These are phyloP conservation scores for Oropetium thomaeum DNA, from an alignment of 176 grass and related monocot species.

Conservation along the genomic window DNA sequence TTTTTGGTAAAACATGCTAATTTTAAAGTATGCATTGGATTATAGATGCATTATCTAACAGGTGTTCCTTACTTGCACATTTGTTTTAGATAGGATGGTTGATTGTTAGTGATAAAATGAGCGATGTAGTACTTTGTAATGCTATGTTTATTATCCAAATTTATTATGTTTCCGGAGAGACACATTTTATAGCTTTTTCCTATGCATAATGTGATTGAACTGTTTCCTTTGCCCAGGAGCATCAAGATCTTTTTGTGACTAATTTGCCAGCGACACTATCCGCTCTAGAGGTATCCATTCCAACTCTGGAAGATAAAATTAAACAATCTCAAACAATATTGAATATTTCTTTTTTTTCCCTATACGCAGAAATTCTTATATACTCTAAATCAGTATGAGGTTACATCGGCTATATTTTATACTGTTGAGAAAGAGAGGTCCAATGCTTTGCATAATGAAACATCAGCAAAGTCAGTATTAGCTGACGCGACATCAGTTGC, in stretches of 20 bases:
- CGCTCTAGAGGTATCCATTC: conserved; percentile 71
- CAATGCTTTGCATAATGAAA: conserved; percentile 77
- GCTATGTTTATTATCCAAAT: background rate
- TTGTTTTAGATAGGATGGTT: background rate
- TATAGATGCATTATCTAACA: background rate
- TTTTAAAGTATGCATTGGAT: background rate
- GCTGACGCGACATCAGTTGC: conserved; percentile 70
- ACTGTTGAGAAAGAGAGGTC: conserved; percentile 92
- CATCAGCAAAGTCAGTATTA: conserved; percentile 73
- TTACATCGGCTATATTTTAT: conserved; percentile 66
- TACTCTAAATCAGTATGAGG: conserved; percentile 69
- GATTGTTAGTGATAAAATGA: background rate
- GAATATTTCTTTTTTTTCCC: conserved; percentile 9
- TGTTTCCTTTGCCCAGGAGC: conserved; percentile 62
- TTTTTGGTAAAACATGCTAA: no score
- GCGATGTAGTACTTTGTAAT: background rate
- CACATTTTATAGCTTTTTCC: conserved; percentile 4
- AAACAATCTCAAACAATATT: conserved; percentile 26
- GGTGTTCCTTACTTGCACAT: background rate
- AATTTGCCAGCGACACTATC: conserved; percentile 80
- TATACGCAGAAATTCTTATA: conserved; percentile 66
- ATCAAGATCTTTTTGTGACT: conserved; percentile 83
- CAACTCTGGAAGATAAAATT: background rate
- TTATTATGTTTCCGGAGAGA: conserved; percentile 24
- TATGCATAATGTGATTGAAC: conserved; percentile 32